Conservation (phyloP, 148 eudicot species). For the Diospyros lotus region DNA sequence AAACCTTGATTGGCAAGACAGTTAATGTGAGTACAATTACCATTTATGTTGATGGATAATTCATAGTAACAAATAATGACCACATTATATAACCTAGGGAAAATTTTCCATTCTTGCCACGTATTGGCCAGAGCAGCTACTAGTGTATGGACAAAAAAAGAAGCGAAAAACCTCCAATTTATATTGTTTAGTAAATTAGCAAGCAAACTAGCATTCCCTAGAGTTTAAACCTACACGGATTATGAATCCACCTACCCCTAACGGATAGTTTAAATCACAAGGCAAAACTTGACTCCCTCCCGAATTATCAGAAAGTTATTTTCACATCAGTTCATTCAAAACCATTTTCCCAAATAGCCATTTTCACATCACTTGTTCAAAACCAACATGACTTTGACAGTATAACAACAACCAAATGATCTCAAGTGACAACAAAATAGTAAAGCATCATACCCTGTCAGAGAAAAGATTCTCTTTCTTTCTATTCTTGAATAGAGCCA, state of each 20-base stretch:
- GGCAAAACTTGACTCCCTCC: not conserved
- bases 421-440: conserved; percentile 1
- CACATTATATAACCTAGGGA: no score
- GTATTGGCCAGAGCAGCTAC: no score
- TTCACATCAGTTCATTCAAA: not conserved
- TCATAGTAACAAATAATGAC: no score
- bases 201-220: not conserved
- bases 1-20: no score
- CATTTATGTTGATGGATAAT: no score
- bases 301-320: not conserved
- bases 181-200: not conserved
- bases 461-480: conserved; percentile 96
- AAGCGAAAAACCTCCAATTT: no score
- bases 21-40: no score
- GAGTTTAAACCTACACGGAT: not conserved
- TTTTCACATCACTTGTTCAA: not conserved
- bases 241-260: not conserved
- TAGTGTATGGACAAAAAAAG: no score
- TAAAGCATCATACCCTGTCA: conserved; percentile 59
- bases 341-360: no score
- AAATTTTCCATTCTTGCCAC: no score
- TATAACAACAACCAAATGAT: not conserved
- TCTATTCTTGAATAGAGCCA: conserved; percentile 85
- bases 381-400: conserved; percentile 6
- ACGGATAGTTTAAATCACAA: not conserved